These are phyloP conservation scores for Paxillus rubicundulus DNA, from an alignment of 768 basidiomycete genomes.

Conservation along the genomic window DNA sequence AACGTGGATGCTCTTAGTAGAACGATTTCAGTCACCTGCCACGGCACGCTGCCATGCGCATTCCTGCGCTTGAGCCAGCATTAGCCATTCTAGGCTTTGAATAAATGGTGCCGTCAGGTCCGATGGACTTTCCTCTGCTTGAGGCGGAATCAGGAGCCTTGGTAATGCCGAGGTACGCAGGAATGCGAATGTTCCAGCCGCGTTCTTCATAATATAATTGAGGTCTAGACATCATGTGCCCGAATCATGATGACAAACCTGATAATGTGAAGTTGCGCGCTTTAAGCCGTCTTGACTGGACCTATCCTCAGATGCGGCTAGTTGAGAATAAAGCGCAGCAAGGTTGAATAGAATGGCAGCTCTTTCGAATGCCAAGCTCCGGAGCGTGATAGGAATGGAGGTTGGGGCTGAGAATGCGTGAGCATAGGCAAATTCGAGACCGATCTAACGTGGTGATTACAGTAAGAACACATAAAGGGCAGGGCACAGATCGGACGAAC, in stretches of 20 bases:
- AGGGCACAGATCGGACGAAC: constrained; percentile 38
- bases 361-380: constrained; percentile 80
- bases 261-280: constrained; percentile 66
- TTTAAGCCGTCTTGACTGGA: constrained; percentile 79
- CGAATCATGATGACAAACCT: constrained; percentile 41
- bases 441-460: constrained; percentile 47
- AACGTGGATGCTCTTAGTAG: neutral
- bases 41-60: constrained; percentile 94
- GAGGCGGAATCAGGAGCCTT: constrained; percentile 44
- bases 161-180: constrained; percentile 53
- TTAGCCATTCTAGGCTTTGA: constrained; percentile 64
- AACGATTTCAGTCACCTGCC: constrained; percentile 48
- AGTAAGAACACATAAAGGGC: constrained; percentile 11
- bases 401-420: constrained; percentile 58
- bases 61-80: constrained; percentile 95
- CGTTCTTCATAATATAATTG: constrained; percentile 41
- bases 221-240: constrained; percentile 13
- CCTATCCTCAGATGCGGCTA: constrained; percentile 71
- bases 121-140: constrained; percentile 52
- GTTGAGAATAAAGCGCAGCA: constrained; percentile 78
- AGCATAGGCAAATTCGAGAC: constrained; percentile 69
- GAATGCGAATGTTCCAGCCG: constrained; percentile 71
- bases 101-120: constrained; percentile 69
- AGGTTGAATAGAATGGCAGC: constrained; percentile 82
- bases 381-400: constrained; percentile 57